Evolutionary conservation across 257 asterid species (phyloP).

Genomic region (Apocynum venetum): DNA sequence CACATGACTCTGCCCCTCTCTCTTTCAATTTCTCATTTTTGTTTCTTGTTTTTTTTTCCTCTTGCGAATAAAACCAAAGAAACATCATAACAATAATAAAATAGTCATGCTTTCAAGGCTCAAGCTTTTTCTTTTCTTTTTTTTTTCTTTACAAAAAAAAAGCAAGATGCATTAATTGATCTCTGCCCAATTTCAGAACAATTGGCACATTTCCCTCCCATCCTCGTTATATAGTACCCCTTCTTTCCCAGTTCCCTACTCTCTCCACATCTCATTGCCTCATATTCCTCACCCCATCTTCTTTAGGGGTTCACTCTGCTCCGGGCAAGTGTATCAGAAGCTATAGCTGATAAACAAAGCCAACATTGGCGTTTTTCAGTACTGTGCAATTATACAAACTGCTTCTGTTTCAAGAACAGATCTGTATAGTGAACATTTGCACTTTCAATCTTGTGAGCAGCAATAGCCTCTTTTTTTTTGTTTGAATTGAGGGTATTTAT

Average conservation of each 20-base stretch:
- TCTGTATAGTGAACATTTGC: constrained; percentile 21
- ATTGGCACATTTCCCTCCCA: constrained; percentile 42
- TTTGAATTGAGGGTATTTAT: constrained; percentile 21
- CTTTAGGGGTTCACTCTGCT: constrained; percentile 18
- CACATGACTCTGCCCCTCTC: constrained; percentile 59
- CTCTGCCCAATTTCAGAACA: constrained; percentile 26
- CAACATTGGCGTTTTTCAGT: constrained; percentile 21
- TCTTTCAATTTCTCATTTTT: neutral
- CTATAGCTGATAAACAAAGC: constrained; percentile 30
- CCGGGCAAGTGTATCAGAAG: constrained; percentile 28
- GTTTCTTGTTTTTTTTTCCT: neutral
- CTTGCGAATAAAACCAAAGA: neutral
- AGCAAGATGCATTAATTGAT: constrained; percentile 37
- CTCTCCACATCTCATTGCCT: constrained; percentile 12
- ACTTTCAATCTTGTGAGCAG: neutral
- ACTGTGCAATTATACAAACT: neutral
- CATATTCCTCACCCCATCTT: constrained; percentile 6
- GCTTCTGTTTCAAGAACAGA: constrained; percentile 26
- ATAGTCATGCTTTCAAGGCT: neutral
- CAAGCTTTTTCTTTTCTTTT: no score
- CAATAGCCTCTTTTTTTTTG: neutral
- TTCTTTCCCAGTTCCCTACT: constrained; percentile 25
- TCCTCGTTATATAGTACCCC: constrained; percentile 65
- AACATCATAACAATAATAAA: neutral
- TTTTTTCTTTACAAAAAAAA: no score